Evolutionary conservation across 495 filamentous ascomycete species (phyloP).

Genomic region (Lepidopterella palustris): DNA sequence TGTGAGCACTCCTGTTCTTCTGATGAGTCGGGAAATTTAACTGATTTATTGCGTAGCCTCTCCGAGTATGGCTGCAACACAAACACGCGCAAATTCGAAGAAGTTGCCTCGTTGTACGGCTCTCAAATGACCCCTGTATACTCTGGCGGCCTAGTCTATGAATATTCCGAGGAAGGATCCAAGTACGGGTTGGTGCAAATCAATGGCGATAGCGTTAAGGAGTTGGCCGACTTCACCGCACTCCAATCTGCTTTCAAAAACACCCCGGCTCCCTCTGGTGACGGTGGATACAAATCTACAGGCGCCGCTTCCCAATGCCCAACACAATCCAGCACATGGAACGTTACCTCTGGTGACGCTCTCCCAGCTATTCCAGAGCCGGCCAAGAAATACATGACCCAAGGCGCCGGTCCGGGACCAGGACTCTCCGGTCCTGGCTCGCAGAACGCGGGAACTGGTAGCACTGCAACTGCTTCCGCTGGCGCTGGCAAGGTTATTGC

Average conservation of each 20-base stretch:
- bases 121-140: slow-evolving; percentile 83
- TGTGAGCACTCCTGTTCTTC: slow-evolving; percentile 46
- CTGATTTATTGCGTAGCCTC: slow-evolving; percentile 45
- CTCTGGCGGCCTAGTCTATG: slow-evolving; percentile 93
- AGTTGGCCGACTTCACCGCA: slow-evolving; percentile 57
- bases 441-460: slow-evolving; percentile 58
- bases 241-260: slow-evolving; percentile 59
- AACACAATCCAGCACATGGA: slow-evolving; percentile 59
- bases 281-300: slow-evolving; percentile 69
- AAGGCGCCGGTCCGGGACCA: slow-evolving; percentile 64
- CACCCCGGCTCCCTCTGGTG: slow-evolving; percentile 59
- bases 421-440: slow-evolving; percentile 69
- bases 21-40: background rate
- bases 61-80: slow-evolving; percentile 91
- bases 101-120: slow-evolving; percentile 74
- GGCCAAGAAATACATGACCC: slow-evolving; percentile 61
- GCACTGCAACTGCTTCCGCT: slow-evolving; percentile 55
- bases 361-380: slow-evolving; percentile 71
- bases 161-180: slow-evolving; percentile 77
- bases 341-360: slow-evolving; percentile 53
- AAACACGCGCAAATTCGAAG: slow-evolving; percentile 72
- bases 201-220: slow-evolving; percentile 46
- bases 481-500: slow-evolving; percentile 52
- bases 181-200: slow-evolving; percentile 74
- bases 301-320: slow-evolving; percentile 66